A percentile compares a stretch with the other conserved stretches of the same genome.
phyloP scores from a whole-genome alignment of 495 filamentous ascomycete species.

The Opeltia flavorubescens region DNA sequence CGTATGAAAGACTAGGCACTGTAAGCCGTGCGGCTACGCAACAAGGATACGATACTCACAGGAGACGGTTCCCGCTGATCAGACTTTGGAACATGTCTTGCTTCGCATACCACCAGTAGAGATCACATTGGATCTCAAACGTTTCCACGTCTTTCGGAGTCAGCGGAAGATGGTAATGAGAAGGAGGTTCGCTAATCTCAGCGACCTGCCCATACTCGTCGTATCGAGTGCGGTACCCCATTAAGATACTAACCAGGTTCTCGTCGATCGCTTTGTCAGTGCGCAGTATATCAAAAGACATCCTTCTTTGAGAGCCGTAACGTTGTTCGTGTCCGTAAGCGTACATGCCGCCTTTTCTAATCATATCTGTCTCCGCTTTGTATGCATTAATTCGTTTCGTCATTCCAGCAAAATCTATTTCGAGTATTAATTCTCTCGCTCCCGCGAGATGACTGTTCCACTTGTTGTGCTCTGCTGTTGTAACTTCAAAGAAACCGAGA shows the following conservation, averaged over 20 bases:
- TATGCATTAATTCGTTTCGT: conserved; percentile 53
- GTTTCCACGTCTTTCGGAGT: conserved; percentile 60
- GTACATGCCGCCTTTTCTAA: conserved; percentile 4
- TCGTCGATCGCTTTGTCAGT: conserved; percentile 30
- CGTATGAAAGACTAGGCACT: conserved; percentile 54
- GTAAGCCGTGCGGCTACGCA: conserved; percentile 9
- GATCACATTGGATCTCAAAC: conserved; percentile 68
- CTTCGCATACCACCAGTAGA: conserved; percentile 95
- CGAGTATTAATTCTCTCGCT: conserved; percentile 65
- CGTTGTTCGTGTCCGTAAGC: conserved; percentile 1
- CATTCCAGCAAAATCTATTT: conserved; percentile 63
- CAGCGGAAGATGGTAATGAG: conserved; percentile 28
- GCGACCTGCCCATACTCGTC: conserved; percentile 31
- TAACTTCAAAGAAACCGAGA: conserved; percentile 86
- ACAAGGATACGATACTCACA: conserved; percentile 43
- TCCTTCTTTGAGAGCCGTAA: background rate
- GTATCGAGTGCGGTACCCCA: conserved; percentile 31
- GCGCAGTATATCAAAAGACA: conserved; percentile 22
- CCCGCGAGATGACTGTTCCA: conserved; percentile 89
- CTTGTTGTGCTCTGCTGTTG: conserved; percentile 86
- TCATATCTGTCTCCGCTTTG: conserved; percentile 11
- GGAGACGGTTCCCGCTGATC: conserved; percentile 66
- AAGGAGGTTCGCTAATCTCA: conserved; percentile 4
- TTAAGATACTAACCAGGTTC: conserved; percentile 27
- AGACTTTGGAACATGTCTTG: conserved; percentile 88